These are phyloP conservation scores for Clarkia xantiana DNA, from an alignment of 345 rosid species.

Conservation along the genomic window DNA sequence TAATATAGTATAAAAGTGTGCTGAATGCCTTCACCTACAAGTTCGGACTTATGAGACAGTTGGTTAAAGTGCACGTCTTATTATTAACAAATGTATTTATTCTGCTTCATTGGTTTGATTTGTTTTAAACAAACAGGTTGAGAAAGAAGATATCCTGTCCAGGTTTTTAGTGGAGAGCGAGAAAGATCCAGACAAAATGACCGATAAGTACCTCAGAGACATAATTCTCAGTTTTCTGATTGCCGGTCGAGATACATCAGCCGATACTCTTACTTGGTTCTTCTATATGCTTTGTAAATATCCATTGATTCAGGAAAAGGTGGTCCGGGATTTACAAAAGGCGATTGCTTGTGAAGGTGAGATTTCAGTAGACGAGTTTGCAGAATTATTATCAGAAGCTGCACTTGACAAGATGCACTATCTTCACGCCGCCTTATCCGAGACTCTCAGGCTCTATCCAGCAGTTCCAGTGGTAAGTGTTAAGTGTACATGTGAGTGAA, in stretches of 20 bases:
- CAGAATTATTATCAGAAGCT: slow-evolving; percentile 19
- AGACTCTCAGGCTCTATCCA: slow-evolving; percentile 30
- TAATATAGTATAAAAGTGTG: too few species aligned
- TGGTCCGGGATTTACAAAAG: slow-evolving; percentile 13
- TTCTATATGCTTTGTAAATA: slow-evolving; percentile 23
- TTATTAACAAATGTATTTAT: not conserved
- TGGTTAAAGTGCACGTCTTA: too few species aligned
- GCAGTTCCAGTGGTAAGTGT: slow-evolving; percentile 31
- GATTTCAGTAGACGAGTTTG: slow-evolving; percentile 12
- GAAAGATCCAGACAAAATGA: slow-evolving; percentile 27
- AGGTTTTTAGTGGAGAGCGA: slow-evolving; percentile 31
- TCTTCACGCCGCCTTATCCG: slow-evolving; percentile 24
- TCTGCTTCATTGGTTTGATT: not conserved
- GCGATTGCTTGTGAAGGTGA: slow-evolving; percentile 4
- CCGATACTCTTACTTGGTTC: slow-evolving; percentile 30
- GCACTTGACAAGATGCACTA: slow-evolving; percentile 24
- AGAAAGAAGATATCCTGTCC: slow-evolving; percentile 24
- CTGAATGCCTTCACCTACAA: too few species aligned
- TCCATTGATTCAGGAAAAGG: slow-evolving; percentile 21
- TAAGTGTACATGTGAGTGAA: too few species aligned
- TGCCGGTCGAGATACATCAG: slow-evolving; percentile 25
- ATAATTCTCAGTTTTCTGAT: slow-evolving; percentile 31
- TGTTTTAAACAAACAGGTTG: slow-evolving; percentile 9
- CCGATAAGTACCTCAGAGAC: slow-evolving; percentile 26
- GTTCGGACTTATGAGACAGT: too few species aligned